Base-by-base conservation (phyloP, 345 rosid species). In the Euphorbia tirucalli region DNA sequence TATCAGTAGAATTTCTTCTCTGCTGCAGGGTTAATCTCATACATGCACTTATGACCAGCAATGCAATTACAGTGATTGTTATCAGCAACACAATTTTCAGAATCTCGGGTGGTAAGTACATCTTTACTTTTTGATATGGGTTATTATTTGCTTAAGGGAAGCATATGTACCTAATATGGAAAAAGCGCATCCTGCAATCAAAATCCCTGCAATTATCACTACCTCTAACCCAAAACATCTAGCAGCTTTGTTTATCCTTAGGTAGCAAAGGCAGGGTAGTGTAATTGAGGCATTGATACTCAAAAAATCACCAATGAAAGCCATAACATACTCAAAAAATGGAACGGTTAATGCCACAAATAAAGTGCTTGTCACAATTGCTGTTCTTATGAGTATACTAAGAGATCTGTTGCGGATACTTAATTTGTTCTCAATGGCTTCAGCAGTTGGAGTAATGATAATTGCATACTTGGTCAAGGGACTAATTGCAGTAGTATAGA, bases 401-500 rank as follows among this genome's bases (percentile, higher is more conserved):
- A 84, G 71, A 15, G 64, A 0, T 50, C 68, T 77, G 59, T 74
- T 35, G n/a, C 67, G 54, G 48, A 85, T 69, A 22, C 41, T 37
- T 28, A 80, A 5, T 16, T 30, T 71, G 15, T 84, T 84, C 61
- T 87, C 95, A 0, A 90, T 81, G 0, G 89, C 87, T 0, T 76
- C 74, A 0, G 86, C 84, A 19, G 86, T 79, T 28, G 90, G 92
- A 54, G 86, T 69, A 16, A 80, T 85, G 11, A 84, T 61, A 5
- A 87, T 66, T 14, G 92, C 85, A 63, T 86, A 90, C 66, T 87
- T 90, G 3, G 95, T 80, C 19, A 89, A 59, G 61, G 95, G 95
- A 55, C 78, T 86, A 57, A 86, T 75, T 46, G 87, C 71, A 19
- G 92, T 87, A 0, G 88, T 83, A 19, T 69, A 87, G 24, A 90